These are phyloP conservation scores for Exophiala calicioides DNA, from an alignment of 2,329 filamentous ascomycete species.

Conservation along the genomic window DNA sequence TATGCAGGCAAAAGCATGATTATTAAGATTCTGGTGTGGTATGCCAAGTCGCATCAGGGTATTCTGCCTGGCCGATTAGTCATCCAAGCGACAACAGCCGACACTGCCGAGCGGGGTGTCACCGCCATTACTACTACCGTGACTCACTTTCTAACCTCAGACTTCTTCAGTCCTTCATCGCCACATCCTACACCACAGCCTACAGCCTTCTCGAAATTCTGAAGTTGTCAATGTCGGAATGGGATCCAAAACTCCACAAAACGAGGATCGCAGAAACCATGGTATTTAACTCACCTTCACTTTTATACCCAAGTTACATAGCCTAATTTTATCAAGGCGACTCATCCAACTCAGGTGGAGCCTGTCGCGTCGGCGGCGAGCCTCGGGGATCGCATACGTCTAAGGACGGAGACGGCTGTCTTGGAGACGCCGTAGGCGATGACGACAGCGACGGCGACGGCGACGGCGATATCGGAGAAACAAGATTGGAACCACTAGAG, in stretches of 20 bases:
- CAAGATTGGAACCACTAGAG: slow-evolving; percentile 27
- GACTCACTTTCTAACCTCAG: too few relatives aligned
- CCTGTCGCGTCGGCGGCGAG: slow-evolving; percentile 40
- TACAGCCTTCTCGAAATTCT: too few relatives aligned
- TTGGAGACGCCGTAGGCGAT: slow-evolving; percentile 38
- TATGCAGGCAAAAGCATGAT: too few relatives aligned
- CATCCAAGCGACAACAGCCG: too few relatives aligned
- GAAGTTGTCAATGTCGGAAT: slow-evolving; percentile 37
- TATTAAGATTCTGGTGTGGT: too few relatives aligned
- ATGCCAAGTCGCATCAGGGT: too few relatives aligned
- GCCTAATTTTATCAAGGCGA: slow-evolving; percentile 29
- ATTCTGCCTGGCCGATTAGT: too few relatives aligned
- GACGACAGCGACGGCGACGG: slow-evolving; percentile 36
- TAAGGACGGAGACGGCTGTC: slow-evolving; percentile 46
- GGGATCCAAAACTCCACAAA: slow-evolving; percentile 46
- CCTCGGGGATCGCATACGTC: slow-evolving; percentile 45
- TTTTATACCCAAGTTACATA: slow-evolving; percentile 13
- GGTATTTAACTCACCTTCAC: slow-evolving; percentile 30
- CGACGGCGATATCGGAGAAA: slow-evolving; percentile 31
- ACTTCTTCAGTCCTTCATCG: too few relatives aligned
- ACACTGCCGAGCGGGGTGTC: too few relatives aligned
- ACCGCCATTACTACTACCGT: too few relatives aligned
- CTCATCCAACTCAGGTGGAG: slow-evolving; percentile 29
- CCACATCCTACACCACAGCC: too few relatives aligned
- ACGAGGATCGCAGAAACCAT: slow-evolving; percentile 37